Evolutionary conservation across 176 grass and related monocot genomes (phyloP), one percentile per base, ranked within the genome.

Genomic region (Cenchrus purpureus): DNA sequence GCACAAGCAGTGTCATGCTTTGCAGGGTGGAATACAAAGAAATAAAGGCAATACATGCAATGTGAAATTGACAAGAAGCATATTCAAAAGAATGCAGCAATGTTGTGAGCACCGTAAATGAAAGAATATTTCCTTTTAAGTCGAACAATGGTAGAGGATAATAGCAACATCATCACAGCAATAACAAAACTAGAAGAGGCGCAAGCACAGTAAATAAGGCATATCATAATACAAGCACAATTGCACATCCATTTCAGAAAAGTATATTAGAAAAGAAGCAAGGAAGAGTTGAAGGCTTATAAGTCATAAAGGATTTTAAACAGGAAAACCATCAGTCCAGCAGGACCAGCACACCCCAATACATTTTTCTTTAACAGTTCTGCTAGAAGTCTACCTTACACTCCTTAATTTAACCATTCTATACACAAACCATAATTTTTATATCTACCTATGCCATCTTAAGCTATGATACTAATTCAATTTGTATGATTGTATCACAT

Each of bases 21-120:
- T 78, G 72, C 69, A 63, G 40, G 59, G 14, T 68, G 56, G 44
- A 89, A 86, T 42, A 77, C 19, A 81, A 60, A 71, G 65, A 83
- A 60, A 68, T 28, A 77, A 83, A 88, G 45, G 22, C 53, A 87
- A 73, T 58, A 79, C 28, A 54, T 54, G 13, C 52, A 79, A 53
- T 34, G n/a, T 25, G 15, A 83, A 79, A 83, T 29, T 20, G 66
- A 52, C n/a, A 56, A 44, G 44, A 48, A 77, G 32, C 67, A 79
- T 68, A 73, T 43, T 78, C 0, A 12, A 79, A 82, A 66, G 11
- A 65, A 83, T 74, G 14, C 10, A 34, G 22, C 20, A 69, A 60
- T n/a, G 16, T 6, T 54, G 13, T 59, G 4, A 83, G 58, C 28
- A 84, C 0, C 43, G 65, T 5, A 55, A 12, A 56, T 10, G 60